Base-by-base conservation (phyloP, 495 filamentous ascomycete species). In the Xylaria castorea region DNA sequence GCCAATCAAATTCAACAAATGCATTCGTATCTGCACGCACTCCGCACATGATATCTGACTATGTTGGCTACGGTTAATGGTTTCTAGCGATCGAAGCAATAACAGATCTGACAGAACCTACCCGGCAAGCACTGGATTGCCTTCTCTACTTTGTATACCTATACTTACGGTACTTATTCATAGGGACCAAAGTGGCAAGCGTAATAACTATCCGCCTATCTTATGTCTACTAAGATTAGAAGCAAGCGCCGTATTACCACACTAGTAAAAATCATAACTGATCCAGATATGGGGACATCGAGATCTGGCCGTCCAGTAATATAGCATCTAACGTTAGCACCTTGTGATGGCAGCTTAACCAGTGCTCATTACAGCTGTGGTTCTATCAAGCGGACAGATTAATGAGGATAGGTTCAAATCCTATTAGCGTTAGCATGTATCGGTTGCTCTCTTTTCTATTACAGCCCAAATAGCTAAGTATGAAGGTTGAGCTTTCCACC, bases 21-120 rank as follows among this genome's bases (percentile, higher is more conserved):
- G 62, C 62, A 50, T 65, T 66, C 64, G 64, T 66, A 66, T 66
- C 64, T 68, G 66, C 66, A 57, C 36, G 50, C 32, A 42, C 66
- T 57, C 66, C 66, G 27, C 50, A 67, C 38, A 44, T 38, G 18
- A 25, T 22, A 44, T 22, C 61, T 44, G 61, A 42, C 22, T 16
- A 44, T 36, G 6, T 61, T 38, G 18, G 3, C 27, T 2, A 57
- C 34, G 25, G 30, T 5, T 61, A 2, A 22, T 1, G 1, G 30
- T 38, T 38, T 34, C 34, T n/a, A 25, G 34, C 58, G 38, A 40
- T 61, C 34, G 34, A 38, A 2, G n/a, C 20, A 61, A 20, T 6
- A 61, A 38, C 7, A 61, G n/a, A 61, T 40, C 58, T 61, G 18
- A 61, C 18, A 36, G 58, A 61, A 22, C 58, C 58, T 38, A 61